Evolutionary conservation across 2,329 filamentous ascomycete species (phyloP), one percentile per base, ranked within the genome.

Genomic region (Uncinocarpus reesii): DNA sequence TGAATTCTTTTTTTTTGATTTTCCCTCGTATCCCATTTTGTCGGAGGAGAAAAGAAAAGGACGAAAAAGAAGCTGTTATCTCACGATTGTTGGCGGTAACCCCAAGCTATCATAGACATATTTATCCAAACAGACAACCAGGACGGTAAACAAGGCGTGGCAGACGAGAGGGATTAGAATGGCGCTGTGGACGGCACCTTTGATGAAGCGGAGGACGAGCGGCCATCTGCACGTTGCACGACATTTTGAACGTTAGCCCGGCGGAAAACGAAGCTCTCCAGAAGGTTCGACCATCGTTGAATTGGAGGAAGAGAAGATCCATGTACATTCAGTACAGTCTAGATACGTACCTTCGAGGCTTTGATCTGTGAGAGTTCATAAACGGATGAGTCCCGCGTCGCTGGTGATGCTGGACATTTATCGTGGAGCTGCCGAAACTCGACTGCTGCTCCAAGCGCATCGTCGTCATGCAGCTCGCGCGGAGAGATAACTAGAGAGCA

Each of bases 151-250:
- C 29, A 75, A 49, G 1, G 75, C 73, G 63, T 82, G 79, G 3
- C 78, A 61, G 13, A 74, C 47, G 7, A 82, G 75, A 2, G 78
- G 74, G 2, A 79, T 44, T 23, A 78, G 58, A 51, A 82, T 78
- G 29, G 75, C 72, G 49, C 63, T 65, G 60, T 83, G 79, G 47
- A 83, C 75, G 2, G 78, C 76, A 42, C 79, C 79, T 60, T 81
- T 81, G 60, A 76, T 72, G 62, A 82, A 80, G 52, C 79, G 74
- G 36, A 82, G 69, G 13, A 81, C 79, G 4, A 83, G 68, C 13
- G 79, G 79, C 69, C 78, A 76, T 63, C 79, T 76, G 46, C 15
- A 13, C n/a, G 16, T 16, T 36, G 20, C 7, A 38, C 15, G 13
- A 32, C 24, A 23, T 8, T 16, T 20, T n/a, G 11, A 35, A 23